Evolutionary conservation across 331 rosid species (phyloP).

Genomic region (Telfairia occidentalis): DNA sequence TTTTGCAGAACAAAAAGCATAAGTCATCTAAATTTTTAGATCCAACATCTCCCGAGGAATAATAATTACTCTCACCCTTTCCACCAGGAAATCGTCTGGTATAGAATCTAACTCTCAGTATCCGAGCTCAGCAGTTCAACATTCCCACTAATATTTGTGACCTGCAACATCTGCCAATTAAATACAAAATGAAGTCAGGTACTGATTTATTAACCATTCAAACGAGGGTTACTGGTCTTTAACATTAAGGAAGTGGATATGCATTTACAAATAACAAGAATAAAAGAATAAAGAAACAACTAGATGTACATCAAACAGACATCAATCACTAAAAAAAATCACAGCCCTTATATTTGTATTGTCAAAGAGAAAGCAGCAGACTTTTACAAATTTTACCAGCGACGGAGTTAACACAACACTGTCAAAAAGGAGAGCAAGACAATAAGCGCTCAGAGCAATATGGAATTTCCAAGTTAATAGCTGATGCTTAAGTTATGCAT

Average conservation of each 20-base stretch:
- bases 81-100: background rate
- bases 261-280: background rate
- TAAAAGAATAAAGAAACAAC: background rate
- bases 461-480: background rate
- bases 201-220: background rate
- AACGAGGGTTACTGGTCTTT: background rate
- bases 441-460: background rate
- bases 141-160: background rate
- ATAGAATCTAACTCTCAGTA: conserved; percentile 12
- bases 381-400: background rate
- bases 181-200: background rate
- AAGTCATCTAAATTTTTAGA: background rate
- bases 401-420: background rate
- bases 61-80: conserved; percentile 15
- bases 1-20: background rate
- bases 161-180: conserved; percentile 9
- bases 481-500: no score
- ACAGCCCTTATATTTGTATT: background rate
- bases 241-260: background rate
- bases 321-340: background rate
- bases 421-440: background rate
- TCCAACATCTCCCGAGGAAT: background rate
- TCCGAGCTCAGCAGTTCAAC: conserved; percentile 18
- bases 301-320: background rate
- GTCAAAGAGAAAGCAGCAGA: background rate